Base-by-base conservation (phyloP, 148 eudicot species). In the Nepenthes mirabilis region DNA sequence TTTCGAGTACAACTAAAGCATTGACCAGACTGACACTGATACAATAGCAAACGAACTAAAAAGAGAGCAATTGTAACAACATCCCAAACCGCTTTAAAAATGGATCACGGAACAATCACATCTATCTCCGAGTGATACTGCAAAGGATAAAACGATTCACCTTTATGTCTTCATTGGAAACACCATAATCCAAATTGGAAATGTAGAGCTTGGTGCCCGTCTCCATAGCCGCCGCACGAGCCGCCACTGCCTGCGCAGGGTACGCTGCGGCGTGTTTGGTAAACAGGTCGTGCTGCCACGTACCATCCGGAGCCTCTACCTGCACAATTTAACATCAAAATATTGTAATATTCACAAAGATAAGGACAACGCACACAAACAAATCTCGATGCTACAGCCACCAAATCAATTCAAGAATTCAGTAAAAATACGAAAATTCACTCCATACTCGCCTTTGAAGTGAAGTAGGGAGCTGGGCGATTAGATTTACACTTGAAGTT, bases 181-280 rank as follows among this genome's bases (percentile, higher is more conserved):
- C 98, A 2, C 98, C 95, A 43, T 88, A 88, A 51, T 93, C 98
- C 67, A 93, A 71, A 57, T 93, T 93, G 6, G 98, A 88, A 47
- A 93, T 71, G 58, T 82, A 88, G 9, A 93, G 90, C 83, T 93
- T 93, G n/a, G 91, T 86, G 60, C 94, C 98, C 2, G 91, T 83
- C 68, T 93, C 96, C 55, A 93, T 82, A 2, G 81, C 72, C 8
- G 59, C 35, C 2, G 59, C 51, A 7, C 67, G 36, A 1, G 51
- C 59, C 43, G 37, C 33, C 2, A 36, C 59, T 34, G 52, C 47
- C 51, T 64, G 67, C 7, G 59, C 59, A 34, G 67, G 67, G n/a
- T 55, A 55, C 1, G 67, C 67, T 2, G 67, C 40, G 37, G 67
- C 69, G 55, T 73, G 84, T 79, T 72, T 79, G 12, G 73, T 74